phyloP scores from a whole-genome alignment of 768 basidiomycete genomes.

The Amanita subjunquillea region DNA sequence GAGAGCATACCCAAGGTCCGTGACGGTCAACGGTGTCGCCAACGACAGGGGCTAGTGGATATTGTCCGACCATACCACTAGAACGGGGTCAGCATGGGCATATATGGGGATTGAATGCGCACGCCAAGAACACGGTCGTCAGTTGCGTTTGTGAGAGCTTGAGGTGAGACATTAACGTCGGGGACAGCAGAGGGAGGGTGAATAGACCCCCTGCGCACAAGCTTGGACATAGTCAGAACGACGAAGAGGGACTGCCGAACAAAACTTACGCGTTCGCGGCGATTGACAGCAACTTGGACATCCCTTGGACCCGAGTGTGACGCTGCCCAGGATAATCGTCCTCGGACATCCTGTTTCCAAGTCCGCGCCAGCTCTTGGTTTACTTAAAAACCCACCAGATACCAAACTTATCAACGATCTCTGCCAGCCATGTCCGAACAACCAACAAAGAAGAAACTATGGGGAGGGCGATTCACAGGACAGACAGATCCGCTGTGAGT shows the following conservation, averaged over 20 bases:
- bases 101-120: constrained; percentile 15
- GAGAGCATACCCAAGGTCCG: constrained; percentile 61
- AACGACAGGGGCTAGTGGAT: constrained; percentile 61
- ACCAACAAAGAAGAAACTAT: constrained; percentile 60
- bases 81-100: constrained; percentile 1
- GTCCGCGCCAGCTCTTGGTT: not conserved
- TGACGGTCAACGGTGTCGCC: constrained; percentile 59
- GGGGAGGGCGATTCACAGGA: constrained; percentile 86
- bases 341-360: not conserved
- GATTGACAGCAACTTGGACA: constrained; percentile 36
- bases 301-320: not conserved
- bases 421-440: constrained; percentile 21
- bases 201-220: constrained; percentile 73
- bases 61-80: constrained; percentile 80
- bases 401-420: not conserved
- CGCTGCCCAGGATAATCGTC: not conserved
- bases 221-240: constrained; percentile 23
- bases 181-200: constrained; percentile 67
- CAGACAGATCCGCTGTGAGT: constrained; percentile 80
- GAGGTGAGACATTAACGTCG: constrained; percentile 44
- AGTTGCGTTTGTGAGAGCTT: constrained; percentile 69
- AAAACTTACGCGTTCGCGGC: constrained; percentile 37
- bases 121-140: constrained; percentile 73
- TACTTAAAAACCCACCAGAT: not conserved
- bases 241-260: not conserved